Base-by-base conservation (phyloP, 805 yeast genomes). In the Candida succiphila region DNA sequence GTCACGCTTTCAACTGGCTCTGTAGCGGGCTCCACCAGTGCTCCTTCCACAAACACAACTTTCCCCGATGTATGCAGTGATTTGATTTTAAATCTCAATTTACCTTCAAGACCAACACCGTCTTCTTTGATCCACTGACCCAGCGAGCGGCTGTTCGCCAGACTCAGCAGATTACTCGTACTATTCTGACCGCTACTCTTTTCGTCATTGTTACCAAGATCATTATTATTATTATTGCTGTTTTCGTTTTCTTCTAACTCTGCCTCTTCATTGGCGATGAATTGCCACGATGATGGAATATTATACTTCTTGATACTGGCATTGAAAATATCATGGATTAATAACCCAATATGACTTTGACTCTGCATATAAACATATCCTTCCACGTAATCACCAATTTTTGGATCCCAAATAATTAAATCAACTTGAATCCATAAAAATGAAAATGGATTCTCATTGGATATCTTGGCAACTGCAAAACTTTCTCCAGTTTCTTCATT, bases 341-440 rank as follows among this genome's bases (percentile, higher is more conserved):
- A 68, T 39, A 92, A 65, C 39, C 96, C 97, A 47, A 92, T 81
- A 53, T 92, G 98, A 7, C 95, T 80, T 14, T 94, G 95, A 3
- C 95, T 79, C 62, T 89, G 96, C 73, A 89, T 78, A 61, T 85
- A 86, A 35, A 81, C 70, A 65, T 77, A 71, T 10, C 98, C 98
- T 55, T 88, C 94, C 15, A 92, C 60, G 1, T 68, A 60, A 51
- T 92, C 96, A 4, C 94, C 96, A n/a, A 75, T 64, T 46, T 74
- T 74, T 4, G 99, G 98, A 47, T 71, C 75, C 97, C 98, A 92
- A 31, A 87, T 72, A 36, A 86, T 65, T 31, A 92, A 66, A 34
- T 86, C 92, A 7, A 81, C 94, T 4, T 74, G 61, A 30, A 85
- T 68, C 97, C 98, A 92, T 33, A 82, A 52, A 56, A 82, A 92